Conservation (phyloP, 2,329 filamentous ascomycete species). For the Penicillium sp. region DNA sequence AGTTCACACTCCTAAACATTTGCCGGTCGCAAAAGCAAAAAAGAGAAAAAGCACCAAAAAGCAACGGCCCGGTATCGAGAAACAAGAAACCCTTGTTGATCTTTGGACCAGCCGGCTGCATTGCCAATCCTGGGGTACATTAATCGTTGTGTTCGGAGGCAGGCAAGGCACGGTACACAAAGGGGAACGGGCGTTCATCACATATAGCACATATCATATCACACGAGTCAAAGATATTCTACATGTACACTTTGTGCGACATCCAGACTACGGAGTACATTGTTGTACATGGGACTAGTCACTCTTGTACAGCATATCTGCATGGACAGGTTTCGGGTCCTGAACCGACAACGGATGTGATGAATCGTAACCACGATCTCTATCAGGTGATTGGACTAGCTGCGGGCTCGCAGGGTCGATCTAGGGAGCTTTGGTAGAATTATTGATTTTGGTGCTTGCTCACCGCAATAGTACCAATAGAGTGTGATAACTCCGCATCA, state of each 20-base stretch:
- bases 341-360: conserved; percentile 9
- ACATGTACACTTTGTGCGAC: not conserved
- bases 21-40: not conserved
- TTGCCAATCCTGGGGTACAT: conserved; percentile 25
- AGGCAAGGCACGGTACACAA: conserved; percentile 6
- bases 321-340: not conserved
- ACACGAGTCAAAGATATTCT: not conserved
- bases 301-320: not conserved
- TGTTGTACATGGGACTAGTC: conserved; percentile 8
- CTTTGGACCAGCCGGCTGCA: conserved; percentile 11
- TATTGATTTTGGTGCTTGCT: not conserved
- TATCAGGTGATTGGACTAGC: conserved; percentile 8
- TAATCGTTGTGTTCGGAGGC: not conserved
- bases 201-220: conserved; percentile 3
- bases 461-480: conserved; percentile 2
- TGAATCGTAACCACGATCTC: conserved; percentile 2
- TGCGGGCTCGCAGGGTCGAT: conserved; percentile 1
- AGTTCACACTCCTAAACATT: not conserved
- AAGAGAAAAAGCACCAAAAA: not conserved
- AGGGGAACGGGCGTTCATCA: not conserved
- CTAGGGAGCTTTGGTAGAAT: not conserved
- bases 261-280: not conserved
- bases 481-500: not conserved
- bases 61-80: not conserved
- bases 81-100: not conserved